Evolutionary conservation across 192 early-diverging fungal species (phyloP).

Genomic region (Glomus cerebriforme): DNA sequence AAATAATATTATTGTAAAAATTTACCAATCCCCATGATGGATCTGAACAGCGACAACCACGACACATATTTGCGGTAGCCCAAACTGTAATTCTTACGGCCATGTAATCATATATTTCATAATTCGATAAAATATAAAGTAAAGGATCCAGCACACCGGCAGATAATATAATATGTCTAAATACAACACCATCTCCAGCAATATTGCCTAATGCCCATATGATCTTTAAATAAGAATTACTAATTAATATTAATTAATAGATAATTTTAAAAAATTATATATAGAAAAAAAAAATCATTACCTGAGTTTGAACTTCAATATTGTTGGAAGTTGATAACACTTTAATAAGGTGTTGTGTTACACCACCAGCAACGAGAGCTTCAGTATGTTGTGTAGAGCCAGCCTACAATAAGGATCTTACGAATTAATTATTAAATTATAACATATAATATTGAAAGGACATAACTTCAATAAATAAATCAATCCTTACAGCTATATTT

Average conservation of each 20-base stretch:
- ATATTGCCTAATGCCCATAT: conserved; percentile 26
- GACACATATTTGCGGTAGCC: conserved; percentile 27
- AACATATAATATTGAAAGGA: background rate
- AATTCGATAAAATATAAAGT: conserved; percentile 17
- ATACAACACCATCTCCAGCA: conserved; percentile 16
- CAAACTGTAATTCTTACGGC: conserved; percentile 22
- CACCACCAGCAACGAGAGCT: conserved; percentile 7
- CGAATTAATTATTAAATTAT: background rate
- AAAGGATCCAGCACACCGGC: conserved; percentile 19
- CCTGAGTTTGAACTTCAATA: conserved; percentile 20
- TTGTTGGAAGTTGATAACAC: background rate
- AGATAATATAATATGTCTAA: conserved; percentile 20
- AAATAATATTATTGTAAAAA: background rate
- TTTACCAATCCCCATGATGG: conserved; percentile 23
- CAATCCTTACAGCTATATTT: conserved; percentile 13
- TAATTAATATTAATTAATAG: no score
- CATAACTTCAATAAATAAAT: background rate
- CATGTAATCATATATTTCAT: conserved; percentile 20
- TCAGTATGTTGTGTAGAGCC: conserved; percentile 15
- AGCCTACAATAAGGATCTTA: background rate
- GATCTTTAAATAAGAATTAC: conserved; percentile 2
- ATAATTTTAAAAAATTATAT: background rate
- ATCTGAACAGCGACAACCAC: conserved; percentile 21
- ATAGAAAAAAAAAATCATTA: background rate
- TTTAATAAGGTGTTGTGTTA: conserved; percentile 21